Percentiles rank a stretch among this genome's conserved stretches.
phyloP scores from a whole-genome alignment of 2,329 filamentous ascomycete genomes.

The Nakataea oryzae region DNA sequence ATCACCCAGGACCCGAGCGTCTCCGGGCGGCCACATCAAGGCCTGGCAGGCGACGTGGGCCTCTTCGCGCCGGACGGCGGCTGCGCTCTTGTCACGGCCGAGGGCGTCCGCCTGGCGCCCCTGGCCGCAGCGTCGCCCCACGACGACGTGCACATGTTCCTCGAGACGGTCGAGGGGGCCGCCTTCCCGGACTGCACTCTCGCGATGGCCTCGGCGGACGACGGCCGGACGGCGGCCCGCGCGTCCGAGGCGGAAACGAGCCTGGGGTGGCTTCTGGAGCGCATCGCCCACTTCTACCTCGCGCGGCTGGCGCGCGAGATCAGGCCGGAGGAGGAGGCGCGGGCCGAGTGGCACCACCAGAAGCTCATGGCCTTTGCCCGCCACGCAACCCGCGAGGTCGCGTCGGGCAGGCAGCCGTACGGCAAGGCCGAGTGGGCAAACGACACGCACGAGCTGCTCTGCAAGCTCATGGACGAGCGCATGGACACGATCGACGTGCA shows the following conservation, averaged over 20 bases:
- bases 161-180: not conserved
- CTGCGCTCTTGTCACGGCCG: not conserved
- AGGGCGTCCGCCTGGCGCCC: not conserved
- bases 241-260: not conserved
- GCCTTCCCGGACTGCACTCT: not conserved
- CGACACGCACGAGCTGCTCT: not conserved
- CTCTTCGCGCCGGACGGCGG: not conserved
- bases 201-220: not conserved
- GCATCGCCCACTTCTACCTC: constrained; percentile 1
- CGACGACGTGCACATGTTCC: not conserved
- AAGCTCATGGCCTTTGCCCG: not conserved
- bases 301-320: not conserved
- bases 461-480: not conserved
- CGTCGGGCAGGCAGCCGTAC: not conserved
- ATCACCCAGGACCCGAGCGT: not conserved
- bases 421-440: not conserved
- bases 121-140: not conserved
- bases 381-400: not conserved
- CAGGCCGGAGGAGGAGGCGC: not conserved
- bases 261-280: not conserved
- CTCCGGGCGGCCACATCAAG: not conserved
- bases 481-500: constrained; percentile 7
- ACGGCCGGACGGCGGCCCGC: not conserved
- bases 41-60: not conserved
- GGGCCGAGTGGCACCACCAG: not conserved